Conservation (phyloP, 345 rosid genomes). For the Pugionium cornutum region DNA sequence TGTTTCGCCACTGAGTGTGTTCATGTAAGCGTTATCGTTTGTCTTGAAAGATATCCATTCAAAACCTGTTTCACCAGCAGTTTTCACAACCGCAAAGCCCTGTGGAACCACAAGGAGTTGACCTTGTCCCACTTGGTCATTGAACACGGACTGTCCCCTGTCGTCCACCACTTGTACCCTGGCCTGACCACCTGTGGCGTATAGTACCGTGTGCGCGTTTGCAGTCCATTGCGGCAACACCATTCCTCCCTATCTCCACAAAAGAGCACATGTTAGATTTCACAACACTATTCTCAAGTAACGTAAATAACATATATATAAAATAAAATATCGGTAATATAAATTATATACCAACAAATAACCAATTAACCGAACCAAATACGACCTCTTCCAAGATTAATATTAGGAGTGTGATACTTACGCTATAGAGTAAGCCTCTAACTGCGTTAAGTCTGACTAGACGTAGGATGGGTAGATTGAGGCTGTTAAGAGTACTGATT, state of each 20-base stretch:
- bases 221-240: constrained; percentile 65
- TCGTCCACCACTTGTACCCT: constrained; percentile 60
- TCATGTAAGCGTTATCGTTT: constrained; percentile 49
- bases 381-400: background rate
- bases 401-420: constrained; percentile 12
- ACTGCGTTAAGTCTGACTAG: constrained; percentile 54
- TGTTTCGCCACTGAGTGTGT: constrained; percentile 54
- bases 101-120: constrained; percentile 67
- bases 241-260: constrained; percentile 53
- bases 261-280: background rate
- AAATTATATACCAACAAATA: too few species aligned
- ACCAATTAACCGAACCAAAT: background rate
- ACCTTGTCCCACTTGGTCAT: constrained; percentile 53
- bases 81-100: constrained; percentile 56
- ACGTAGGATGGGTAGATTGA: constrained; percentile 56
- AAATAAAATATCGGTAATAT: too few species aligned
- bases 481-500: constrained; percentile 54
- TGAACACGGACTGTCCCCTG: constrained; percentile 55
- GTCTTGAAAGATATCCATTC: constrained; percentile 77
- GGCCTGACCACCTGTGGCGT: constrained; percentile 56
- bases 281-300: too few species aligned
- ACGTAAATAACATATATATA: too few species aligned
- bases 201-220: constrained; percentile 65
- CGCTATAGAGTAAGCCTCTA: constrained; percentile 50
- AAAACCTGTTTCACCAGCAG: constrained; percentile 51